Base-by-base conservation (phyloP, 495 filamentous ascomycete species). In the Tuber brumale region DNA sequence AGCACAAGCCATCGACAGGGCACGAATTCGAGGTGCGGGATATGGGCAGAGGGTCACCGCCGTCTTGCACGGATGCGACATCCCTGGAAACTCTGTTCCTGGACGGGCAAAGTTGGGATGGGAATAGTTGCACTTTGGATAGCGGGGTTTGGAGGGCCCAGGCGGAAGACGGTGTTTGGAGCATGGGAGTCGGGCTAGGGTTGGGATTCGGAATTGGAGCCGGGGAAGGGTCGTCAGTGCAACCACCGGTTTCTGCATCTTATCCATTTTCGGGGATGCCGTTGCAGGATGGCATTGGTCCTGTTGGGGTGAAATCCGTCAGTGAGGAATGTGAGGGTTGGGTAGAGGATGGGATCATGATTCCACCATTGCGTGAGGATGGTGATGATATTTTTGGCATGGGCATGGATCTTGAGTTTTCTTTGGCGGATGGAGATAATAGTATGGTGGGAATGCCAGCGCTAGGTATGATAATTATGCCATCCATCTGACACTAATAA, bases 161-260 rank as follows among this genome's bases (percentile, higher is more conserved):
- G 57, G 31, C 27, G 27, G 57, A 31, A 27, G 57, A 19, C 57
- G 4, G 14, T 31, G 14, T 35, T 66, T 31, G 57, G 57, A 66
- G 57, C 27, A 27, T 27, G 57, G 57, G 57, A 31, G 57, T 61
- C 12, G n/a, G n/a, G 3, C 27, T 16, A 2, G 51, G 23, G 8
- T 31, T 8, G 57, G 57, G 14, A 7, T 35, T 18, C 0, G 14
- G 57, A 2, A 27, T 8, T 35, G 57, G 57, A 6, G 57, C 18
- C 1, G 57, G 12, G 6, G 27, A n/a, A 35, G 27, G 14, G 27
- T 27, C 57, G 27, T 66, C 57, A 12, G 14, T 19, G 57, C 57
- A 19, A 6, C 69, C 70, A 57, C 76, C 76, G 44, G 43, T 78
- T 77, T 78, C 76, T 21, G 75, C 76, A 16, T 77, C 76, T 69